Percentiles rank a stretch among this genome's conserved stretches.
Conservation (phyloP, 495 filamentous ascomycete species). For the Aspergillus sparsus region DNA sequence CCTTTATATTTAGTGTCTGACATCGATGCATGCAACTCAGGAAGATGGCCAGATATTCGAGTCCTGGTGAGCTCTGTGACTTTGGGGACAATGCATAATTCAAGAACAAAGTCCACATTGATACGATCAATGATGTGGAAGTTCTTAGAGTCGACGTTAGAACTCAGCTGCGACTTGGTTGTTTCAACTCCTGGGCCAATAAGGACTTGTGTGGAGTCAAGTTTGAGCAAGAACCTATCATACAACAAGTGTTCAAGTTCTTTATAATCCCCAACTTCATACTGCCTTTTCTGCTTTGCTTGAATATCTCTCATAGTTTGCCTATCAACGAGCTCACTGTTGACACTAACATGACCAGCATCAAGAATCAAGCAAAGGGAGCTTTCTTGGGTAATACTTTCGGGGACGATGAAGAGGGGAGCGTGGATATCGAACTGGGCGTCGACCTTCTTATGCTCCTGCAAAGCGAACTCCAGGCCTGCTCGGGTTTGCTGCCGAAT, state of each 20-base stretch:
- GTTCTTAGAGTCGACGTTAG: slow-evolving; percentile 66
- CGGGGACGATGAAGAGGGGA: slow-evolving; percentile 92
- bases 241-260: slow-evolving; percentile 89
- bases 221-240: slow-evolving; percentile 88
- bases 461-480: slow-evolving; percentile 89
- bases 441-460: slow-evolving; percentile 97
- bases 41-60: slow-evolving; percentile 84
- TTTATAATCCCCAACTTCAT: slow-evolving; percentile 85
- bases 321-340: slow-evolving; percentile 89
- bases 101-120: slow-evolving; percentile 91
- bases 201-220: slow-evolving; percentile 90
- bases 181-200: slow-evolving; percentile 93
- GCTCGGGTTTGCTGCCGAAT: slow-evolving; percentile 92
- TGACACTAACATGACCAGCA: slow-evolving; percentile 91
- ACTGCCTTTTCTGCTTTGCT: slow-evolving; percentile 83
- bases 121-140: slow-evolving; percentile 94
- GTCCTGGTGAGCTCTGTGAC: slow-evolving; percentile 92
- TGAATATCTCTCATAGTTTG: slow-evolving; percentile 85
- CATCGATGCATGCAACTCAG: slow-evolving; percentile 85
- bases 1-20: slow-evolving; percentile 96
- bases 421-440: slow-evolving; percentile 94
- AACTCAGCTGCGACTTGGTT: slow-evolving; percentile 79
- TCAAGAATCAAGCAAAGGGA: slow-evolving; percentile 90
- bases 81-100: slow-evolving; percentile 91
- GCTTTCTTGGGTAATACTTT: slow-evolving; percentile 78